These are phyloP conservation scores for Penicillium waksmanii DNA, from an alignment of 495 filamentous ascomycete species.

Conservation along the genomic window DNA sequence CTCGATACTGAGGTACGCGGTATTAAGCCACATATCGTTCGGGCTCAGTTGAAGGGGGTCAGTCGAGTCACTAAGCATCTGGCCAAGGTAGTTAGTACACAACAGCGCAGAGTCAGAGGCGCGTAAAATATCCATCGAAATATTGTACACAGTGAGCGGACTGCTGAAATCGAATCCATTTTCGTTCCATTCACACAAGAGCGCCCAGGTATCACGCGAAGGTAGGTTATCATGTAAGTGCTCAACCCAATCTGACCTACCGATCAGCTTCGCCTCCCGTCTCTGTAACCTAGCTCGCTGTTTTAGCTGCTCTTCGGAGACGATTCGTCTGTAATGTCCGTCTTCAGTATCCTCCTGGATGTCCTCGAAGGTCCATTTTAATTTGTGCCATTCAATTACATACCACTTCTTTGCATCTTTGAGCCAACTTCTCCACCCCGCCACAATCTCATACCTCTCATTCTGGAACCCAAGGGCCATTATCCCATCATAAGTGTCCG, in stretches of 20 bases:
- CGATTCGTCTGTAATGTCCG: background rate
- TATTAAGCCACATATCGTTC: background rate
- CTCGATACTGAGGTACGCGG: background rate
- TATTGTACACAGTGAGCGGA: background rate
- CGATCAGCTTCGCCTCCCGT: background rate
- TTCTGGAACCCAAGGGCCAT: background rate
- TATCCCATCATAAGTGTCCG: background rate
- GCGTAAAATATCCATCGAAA: background rate
- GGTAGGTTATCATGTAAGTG: background rate
- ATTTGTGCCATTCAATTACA: background rate
- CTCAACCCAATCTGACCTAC: background rate
- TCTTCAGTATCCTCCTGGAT: background rate
- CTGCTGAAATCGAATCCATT: background rate
- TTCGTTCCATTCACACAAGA: background rate
- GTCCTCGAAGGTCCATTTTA: background rate
- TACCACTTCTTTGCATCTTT: background rate
- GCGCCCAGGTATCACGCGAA: background rate
- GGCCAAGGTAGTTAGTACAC: background rate
- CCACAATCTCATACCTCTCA: background rate
- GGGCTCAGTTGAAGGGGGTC: background rate
- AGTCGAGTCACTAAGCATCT: background rate
- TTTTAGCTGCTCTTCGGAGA: background rate
- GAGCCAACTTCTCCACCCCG: background rate
- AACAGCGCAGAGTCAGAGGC: background rate
- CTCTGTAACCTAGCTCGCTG: background rate